Evolutionary conservation across 2,329 filamentous ascomycete genomes (phyloP).

Genomic region (Hypoxylon sp.): DNA sequence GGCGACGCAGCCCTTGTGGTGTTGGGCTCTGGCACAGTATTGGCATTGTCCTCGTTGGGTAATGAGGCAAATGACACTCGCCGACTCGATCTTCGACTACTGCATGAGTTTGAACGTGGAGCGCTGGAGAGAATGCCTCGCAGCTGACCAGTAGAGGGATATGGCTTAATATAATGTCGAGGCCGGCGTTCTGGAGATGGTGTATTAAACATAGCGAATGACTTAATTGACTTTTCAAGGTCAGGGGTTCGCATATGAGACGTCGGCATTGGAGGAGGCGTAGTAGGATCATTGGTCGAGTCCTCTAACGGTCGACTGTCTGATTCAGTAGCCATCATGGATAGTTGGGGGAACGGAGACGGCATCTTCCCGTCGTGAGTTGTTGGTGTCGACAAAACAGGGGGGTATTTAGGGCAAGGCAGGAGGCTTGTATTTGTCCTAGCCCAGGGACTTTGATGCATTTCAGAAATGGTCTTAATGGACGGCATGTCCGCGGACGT

Average conservation of each 20-base stretch:
- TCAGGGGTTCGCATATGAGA: conserved; percentile 60
- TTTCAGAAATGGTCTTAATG: background rate
- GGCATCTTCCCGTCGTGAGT: background rate
- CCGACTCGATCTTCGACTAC: conserved; percentile 37
- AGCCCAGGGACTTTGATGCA: conserved; percentile 25
- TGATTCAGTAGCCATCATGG: background rate
- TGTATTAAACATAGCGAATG: conserved; percentile 68
- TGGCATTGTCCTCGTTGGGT: conserved; percentile 45
- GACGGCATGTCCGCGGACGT: background rate
- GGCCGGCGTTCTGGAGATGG: conserved; percentile 61
- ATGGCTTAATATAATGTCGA: conserved; percentile 25
- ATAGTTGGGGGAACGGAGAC: background rate
- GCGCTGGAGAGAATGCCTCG: conserved; percentile 47
- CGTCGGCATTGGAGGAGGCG: conserved; percentile 52
- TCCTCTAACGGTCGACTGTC: conserved; percentile 4
- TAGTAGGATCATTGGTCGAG: conserved; percentile 30
- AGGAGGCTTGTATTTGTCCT: conserved; percentile 5
- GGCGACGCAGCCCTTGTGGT: conserved; percentile 58
- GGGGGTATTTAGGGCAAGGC: background rate
- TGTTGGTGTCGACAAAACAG: conserved; percentile 4
- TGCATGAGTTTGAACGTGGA: conserved; percentile 37
- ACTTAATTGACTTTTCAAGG: conserved; percentile 64
- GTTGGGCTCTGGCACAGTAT: conserved; percentile 28
- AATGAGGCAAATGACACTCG: conserved; percentile 57
- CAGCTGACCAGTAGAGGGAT: conserved; percentile 27